Conservation (phyloP, 495 filamentous ascomycete genomes). For the Penicillium manginii region DNA sequence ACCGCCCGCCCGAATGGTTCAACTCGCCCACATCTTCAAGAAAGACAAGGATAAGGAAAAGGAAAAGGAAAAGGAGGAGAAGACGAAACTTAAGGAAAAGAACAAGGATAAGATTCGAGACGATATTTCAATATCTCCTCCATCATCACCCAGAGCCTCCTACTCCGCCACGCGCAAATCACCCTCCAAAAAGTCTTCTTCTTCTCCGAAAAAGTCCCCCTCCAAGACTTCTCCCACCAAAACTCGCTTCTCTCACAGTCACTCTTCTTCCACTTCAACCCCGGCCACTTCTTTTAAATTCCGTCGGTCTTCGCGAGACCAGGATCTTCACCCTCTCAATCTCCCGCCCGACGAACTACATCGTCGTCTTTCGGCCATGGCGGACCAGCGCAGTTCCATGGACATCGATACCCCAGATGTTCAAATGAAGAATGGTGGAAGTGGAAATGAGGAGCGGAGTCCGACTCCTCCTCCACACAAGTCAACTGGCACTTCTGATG, state of each 20-base stretch:
- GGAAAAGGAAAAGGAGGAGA: neutral
- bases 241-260: constrained; percentile 37
- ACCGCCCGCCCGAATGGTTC: constrained; percentile 32
- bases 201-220: constrained; percentile 29
- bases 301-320: constrained; percentile 60
- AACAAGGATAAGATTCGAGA: constrained; percentile 4
- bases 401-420: constrained; percentile 72
- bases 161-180: constrained; percentile 33
- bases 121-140: neutral
- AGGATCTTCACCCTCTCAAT: constrained; percentile 81
- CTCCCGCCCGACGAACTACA: constrained; percentile 83
- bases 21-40: constrained; percentile 44
- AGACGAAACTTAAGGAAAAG: neutral
- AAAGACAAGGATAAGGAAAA: constrained; percentile 42
- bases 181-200: constrained; percentile 16
- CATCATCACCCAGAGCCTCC: constrained; percentile 27
- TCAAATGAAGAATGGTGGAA: constrained; percentile 55
- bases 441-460: constrained; percentile 54
- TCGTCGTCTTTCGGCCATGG: constrained; percentile 69
- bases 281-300: constrained; percentile 23
- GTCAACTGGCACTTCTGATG: constrained; percentile 60
- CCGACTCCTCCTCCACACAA: constrained; percentile 83
- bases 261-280: constrained; percentile 37
- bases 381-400: constrained; percentile 67
- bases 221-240: constrained; percentile 34